Percentiles rank a stretch among this genome's conserved stretches.
Evolutionary conservation across 2,329 filamentous ascomycete genomes (phyloP).

Genomic region (Sphaerulina musiva): DNA sequence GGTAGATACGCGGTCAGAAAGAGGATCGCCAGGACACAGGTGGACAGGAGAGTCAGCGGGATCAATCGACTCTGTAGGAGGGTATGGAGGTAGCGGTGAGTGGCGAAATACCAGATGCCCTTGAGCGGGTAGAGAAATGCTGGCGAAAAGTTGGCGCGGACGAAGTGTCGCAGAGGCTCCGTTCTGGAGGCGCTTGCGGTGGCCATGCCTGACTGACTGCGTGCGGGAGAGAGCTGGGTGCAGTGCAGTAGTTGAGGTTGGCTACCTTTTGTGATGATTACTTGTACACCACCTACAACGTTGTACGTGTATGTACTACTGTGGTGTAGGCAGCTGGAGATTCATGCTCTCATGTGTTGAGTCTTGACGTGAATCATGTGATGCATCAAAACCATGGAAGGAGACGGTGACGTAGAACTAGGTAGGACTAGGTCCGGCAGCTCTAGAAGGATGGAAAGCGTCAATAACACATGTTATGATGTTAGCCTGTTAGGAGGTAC

Average conservation of each 20-base stretch:
- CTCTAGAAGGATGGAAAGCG: too few relatives aligned
- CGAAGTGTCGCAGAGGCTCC: slow-evolving; percentile 19
- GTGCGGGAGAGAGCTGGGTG: background rate
- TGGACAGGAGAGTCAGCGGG: slow-evolving; percentile 73
- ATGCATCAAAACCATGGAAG: too few relatives aligned
- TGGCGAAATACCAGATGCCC: slow-evolving; percentile 75
- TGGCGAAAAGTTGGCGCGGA: slow-evolving; percentile 32
- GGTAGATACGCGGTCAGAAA: slow-evolving; percentile 86
- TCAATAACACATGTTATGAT: too few relatives aligned
- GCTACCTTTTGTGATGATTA: background rate
- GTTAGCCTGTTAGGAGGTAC: too few relatives aligned
- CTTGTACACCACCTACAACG: too few relatives aligned
- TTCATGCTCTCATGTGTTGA: too few relatives aligned
- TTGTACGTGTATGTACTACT: too few relatives aligned
- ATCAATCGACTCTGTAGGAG: slow-evolving; percentile 71
- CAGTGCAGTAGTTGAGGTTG: background rate
- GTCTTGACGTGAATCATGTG: too few relatives aligned
- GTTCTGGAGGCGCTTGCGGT: slow-evolving; percentile 1
- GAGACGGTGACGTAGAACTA: too few relatives aligned
- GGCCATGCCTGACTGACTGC: slow-evolving; percentile 3
- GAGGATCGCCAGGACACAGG: slow-evolving; percentile 74
- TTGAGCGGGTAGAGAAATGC: slow-evolving; percentile 33
- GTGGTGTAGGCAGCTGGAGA: too few relatives aligned
- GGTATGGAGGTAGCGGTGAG: slow-evolving; percentile 73
- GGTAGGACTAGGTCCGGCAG: too few relatives aligned